Evolutionary conservation across 2,329 filamentous ascomycete species (phyloP), one percentile per base, ranked within the genome.

Genomic region (Aspergillus ustus): DNA sequence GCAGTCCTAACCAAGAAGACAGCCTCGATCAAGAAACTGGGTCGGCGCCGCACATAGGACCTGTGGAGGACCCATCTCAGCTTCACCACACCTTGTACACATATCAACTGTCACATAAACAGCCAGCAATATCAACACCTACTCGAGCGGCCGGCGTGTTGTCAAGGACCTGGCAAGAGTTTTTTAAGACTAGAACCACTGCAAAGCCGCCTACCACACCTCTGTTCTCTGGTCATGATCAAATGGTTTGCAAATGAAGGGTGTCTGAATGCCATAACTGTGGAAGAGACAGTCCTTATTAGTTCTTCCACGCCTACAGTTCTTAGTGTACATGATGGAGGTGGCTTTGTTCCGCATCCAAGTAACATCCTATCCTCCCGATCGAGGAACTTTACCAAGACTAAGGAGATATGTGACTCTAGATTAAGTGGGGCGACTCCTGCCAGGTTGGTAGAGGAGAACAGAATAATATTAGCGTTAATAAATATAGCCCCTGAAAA

Each of bases 401-500:
- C 55, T n/a, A 34, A 58, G 45, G 55, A 50, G 55, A 28, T 58
- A 58, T 50, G 34, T 51, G 46, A 52, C 55, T 50, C 55, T 8
- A 20, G 55, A 28, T 44, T 45, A 15, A 34, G 53, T 37, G 29
- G 28, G 40, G 48, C 29, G 37, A 46, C 8, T 34, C 53, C 53
- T 48, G 28, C 53, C 43, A 56, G 53, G 53, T 43, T 31, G 20
- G 48, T 46, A 20, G 20, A 29, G 22, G 53, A 49, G 40, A 46
- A 48, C 25, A 56, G 53, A 48, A 22, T 17, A 7, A 56, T 15
- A 45, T 22, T 11, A 40, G 22, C 15, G 17, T 45, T 43, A 0
- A 34, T 31, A 56, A 31, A 45, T 48, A 56, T 48, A 15, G 34
- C 34, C 45, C 45, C 45, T 48, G 45, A 48, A 48, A 48, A 48